Conservation (phyloP, 768 basidiomycete species). For the Russula ochroleuca region DNA sequence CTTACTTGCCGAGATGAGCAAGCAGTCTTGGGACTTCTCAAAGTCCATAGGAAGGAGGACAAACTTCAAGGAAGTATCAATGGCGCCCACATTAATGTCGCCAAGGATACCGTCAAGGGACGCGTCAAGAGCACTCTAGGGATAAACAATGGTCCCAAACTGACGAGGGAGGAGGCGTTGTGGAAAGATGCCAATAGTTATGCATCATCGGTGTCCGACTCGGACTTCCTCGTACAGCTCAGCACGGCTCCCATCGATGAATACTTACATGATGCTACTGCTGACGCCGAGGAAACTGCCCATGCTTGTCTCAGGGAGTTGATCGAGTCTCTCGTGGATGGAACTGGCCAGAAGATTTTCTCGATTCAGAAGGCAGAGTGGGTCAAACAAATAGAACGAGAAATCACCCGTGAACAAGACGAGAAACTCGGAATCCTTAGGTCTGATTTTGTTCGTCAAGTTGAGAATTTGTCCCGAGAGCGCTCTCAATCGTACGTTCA, state of each 20-base stretch:
- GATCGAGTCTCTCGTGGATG: constrained; percentile 8
- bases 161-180: constrained; percentile 4
- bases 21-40: background rate
- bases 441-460: constrained; percentile 5
- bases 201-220: constrained; percentile 8
- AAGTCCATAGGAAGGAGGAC: background rate
- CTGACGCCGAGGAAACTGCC: constrained; percentile 4
- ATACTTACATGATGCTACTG: background rate
- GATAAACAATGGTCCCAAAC: background rate
- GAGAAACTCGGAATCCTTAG: background rate
- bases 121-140: background rate
- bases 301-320: constrained; percentile 3
- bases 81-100: background rate
- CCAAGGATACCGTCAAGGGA: background rate
- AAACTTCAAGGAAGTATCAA: background rate
- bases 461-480: constrained; percentile 13
- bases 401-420: background rate
- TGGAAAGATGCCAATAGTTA: constrained; percentile 4
- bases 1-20: background rate
- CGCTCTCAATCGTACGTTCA: constrained; percentile 13
- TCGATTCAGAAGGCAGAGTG: constrained; percentile 18
- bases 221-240: constrained; percentile 12
- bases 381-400: constrained; percentile 9
- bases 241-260: background rate
- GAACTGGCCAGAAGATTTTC: background rate